Percentiles rank a stretch among this genome's conserved stretches.
Conservation (phyloP, 2,329 filamentous ascomycete species). For the Cladophialophora chaetospira region DNA sequence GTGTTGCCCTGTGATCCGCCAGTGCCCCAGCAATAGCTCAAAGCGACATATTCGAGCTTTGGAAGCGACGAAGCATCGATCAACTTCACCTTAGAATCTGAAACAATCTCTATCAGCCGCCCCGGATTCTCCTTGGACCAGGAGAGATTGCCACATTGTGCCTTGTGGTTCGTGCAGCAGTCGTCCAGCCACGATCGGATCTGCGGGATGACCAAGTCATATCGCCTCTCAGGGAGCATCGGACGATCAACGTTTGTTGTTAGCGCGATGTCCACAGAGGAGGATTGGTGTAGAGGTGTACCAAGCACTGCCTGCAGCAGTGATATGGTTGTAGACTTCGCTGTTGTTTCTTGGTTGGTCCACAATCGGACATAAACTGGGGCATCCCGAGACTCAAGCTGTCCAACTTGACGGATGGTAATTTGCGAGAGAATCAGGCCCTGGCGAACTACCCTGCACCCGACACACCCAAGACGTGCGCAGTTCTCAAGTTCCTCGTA, state of each 20-base stretch:
- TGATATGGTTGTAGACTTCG: not conserved
- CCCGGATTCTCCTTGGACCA: slow-evolving; percentile 3
- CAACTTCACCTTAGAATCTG: not conserved
- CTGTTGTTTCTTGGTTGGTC: not conserved
- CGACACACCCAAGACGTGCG: not conserved
- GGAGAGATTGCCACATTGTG: not conserved
- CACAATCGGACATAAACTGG: slow-evolving; percentile 2
- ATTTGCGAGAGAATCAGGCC: slow-evolving; percentile 1
- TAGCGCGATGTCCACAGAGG: not conserved
- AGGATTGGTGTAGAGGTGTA: not conserved
- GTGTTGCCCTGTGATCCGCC: not conserved
- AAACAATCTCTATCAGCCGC: slow-evolving; percentile 3
- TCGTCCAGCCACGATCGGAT: not conserved
- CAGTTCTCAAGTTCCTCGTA: slow-evolving; percentile 4
- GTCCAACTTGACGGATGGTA: not conserved
- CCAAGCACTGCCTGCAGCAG: not conserved
- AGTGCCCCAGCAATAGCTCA: slow-evolving; percentile 10
- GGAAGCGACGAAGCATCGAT: not conserved
- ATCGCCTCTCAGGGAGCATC: not conserved
- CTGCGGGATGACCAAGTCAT: not conserved
- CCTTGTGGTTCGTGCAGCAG: not conserved
- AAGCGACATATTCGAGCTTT: not conserved
- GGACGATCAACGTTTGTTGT: not conserved
- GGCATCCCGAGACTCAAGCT: slow-evolving; percentile 1
- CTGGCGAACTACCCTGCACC: slow-evolving; percentile 4